Evolutionary conservation across 2,329 filamentous ascomycete genomes (phyloP).

Genomic region (Pestalotiopsis sp.): DNA sequence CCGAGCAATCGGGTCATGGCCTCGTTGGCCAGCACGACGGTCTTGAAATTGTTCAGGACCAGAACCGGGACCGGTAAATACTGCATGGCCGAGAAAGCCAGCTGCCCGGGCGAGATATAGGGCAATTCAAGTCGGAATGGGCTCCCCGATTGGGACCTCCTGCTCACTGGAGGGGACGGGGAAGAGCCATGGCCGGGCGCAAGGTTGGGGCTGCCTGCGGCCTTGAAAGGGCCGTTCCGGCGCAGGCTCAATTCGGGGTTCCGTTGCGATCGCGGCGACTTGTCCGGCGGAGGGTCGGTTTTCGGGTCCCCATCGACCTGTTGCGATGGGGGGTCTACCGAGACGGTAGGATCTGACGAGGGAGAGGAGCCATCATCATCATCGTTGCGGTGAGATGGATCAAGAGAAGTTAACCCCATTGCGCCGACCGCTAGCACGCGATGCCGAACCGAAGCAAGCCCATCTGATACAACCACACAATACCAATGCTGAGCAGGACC

Average conservation of each 20-base stretch:
- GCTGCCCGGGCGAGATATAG: conserved; percentile 50
- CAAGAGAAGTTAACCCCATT: conserved; percentile 9
- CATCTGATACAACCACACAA: conserved; percentile 8
- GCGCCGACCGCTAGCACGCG: conserved; percentile 6
- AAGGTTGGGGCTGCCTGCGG: conserved; percentile 12
- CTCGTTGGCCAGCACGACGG: conserved; percentile 73
- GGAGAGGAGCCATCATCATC: not conserved
- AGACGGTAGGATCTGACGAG: not conserved
- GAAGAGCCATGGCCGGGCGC: conserved; percentile 4
- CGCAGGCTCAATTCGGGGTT: conserved; percentile 10
- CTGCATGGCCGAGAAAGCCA: conserved; percentile 70
- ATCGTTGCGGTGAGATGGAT: not conserved
- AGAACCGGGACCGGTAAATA: conserved; percentile 74
- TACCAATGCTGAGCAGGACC: not conserved
- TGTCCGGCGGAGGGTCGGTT: not conserved
- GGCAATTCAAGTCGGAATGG: conserved; percentile 46
- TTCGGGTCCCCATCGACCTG: not conserved
- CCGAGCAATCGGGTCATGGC: conserved; percentile 72
- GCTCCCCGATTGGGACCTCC: conserved; percentile 32
- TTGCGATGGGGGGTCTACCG: not conserved
- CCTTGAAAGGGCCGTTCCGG: not conserved
- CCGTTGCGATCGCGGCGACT: not conserved
- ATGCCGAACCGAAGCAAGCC: conserved; percentile 5
- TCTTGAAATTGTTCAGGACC: conserved; percentile 70
- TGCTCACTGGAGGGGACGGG: conserved; percentile 19